Conservation (phyloP, 257 asterid species). For the Jasminum sambac region DNA sequence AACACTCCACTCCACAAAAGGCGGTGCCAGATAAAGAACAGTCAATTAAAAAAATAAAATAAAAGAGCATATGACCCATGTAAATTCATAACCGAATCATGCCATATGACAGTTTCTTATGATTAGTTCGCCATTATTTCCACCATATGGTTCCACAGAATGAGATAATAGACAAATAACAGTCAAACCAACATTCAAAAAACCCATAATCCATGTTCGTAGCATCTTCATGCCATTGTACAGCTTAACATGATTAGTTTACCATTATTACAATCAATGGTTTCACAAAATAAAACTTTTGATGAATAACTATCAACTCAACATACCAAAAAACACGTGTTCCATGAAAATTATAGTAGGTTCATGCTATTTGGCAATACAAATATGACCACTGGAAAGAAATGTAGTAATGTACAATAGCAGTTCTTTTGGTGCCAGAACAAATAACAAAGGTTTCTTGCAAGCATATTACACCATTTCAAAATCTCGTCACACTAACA, state of each 20-base stretch:
- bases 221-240: background rate
- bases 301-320: slow-evolving; percentile 3
- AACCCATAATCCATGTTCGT: background rate
- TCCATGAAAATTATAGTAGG: background rate
- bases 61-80: background rate
- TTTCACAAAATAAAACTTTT: background rate
- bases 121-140: background rate
- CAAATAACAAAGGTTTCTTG: background rate
- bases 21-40: background rate
- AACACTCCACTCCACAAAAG: background rate
- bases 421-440: background rate
- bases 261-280: background rate
- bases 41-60: background rate
- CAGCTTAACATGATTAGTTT: background rate
- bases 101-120: background rate
- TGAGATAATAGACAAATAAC: background rate
- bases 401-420: background rate
- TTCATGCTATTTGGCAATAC: background rate
- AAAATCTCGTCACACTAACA: background rate
- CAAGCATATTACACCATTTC: background rate
- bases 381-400: background rate
- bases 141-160: background rate
- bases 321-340: background rate
- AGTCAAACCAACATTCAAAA: slow-evolving; percentile 4
- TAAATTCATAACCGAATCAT: background rate